Conservation (phyloP, 176 grass and related monocot genomes). For the Oropetium thomaeum region DNA sequence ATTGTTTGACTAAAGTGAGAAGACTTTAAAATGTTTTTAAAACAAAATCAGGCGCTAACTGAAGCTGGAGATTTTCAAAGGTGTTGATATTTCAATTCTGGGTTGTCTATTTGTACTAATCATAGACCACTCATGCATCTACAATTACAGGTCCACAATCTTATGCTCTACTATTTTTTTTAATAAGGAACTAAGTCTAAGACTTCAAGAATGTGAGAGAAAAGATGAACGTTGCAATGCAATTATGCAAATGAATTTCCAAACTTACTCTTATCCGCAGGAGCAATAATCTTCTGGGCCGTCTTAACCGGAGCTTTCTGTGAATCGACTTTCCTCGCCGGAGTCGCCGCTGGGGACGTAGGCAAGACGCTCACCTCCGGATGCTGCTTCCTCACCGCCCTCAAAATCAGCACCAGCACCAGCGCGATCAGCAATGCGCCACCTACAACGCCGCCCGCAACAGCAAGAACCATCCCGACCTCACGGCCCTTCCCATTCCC, state of each 20-base stretch:
- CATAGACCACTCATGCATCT: constrained; percentile 7
- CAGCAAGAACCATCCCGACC: constrained; percentile 51
- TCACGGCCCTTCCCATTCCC: constrained; percentile 37
- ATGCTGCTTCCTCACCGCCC: constrained; percentile 36
- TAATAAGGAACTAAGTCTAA: constrained; percentile 19
- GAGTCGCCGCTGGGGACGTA: not conserved
- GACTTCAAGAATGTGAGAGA: not conserved
- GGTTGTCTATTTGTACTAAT: constrained; percentile 9
- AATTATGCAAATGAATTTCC: constrained; percentile 14
- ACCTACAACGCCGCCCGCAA: constrained; percentile 57
- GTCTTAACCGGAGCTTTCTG: constrained; percentile 25
- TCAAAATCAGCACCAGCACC: constrained; percentile 49
- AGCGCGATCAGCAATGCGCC: constrained; percentile 55
- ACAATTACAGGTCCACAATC: not conserved
- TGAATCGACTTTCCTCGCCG: constrained; percentile 29
- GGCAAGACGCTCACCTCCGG: constrained; percentile 37
- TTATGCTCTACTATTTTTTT: not conserved
- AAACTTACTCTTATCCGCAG: constrained; percentile 73
- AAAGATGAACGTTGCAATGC: not conserved
- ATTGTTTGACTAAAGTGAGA: constrained; percentile 30
- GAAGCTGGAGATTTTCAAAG: not conserved
- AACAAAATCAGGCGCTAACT: not conserved
- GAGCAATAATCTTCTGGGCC: constrained; percentile 39
- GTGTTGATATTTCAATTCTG: not conserved
- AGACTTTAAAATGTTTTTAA: not conserved